Conservation (phyloP, 352 stramenopile genomes). For the Phytophthora multivora region DNA sequence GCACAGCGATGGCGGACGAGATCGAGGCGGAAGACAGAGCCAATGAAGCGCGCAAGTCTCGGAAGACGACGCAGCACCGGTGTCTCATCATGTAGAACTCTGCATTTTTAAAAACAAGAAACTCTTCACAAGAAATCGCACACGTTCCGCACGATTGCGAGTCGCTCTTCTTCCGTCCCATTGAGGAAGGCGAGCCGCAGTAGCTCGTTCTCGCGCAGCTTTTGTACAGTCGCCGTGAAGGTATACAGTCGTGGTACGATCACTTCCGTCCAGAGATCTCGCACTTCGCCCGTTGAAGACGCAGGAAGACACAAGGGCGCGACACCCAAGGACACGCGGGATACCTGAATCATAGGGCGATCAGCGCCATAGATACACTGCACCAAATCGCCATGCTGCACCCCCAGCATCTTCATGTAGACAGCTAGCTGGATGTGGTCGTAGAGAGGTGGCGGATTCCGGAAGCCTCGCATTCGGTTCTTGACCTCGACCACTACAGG, state of each 20-base stretch:
- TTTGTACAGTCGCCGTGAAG: slow-evolving; percentile 49
- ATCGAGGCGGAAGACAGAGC: slow-evolving; percentile 83
- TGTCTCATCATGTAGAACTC: slow-evolving; percentile 45
- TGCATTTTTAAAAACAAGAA: neutral
- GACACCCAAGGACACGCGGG: slow-evolving; percentile 49
- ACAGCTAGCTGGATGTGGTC: slow-evolving; percentile 82
- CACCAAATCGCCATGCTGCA: slow-evolving; percentile 68
- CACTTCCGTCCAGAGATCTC: slow-evolving; percentile 61
- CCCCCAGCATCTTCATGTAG: slow-evolving; percentile 82
- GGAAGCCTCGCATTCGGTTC: slow-evolving; percentile 71
- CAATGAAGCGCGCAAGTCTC: slow-evolving; percentile 47
- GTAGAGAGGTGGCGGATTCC: slow-evolving; percentile 61
- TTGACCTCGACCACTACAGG: slow-evolving; percentile 80
- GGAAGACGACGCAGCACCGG: slow-evolving; percentile 19
- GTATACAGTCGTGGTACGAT: slow-evolving; percentile 71
- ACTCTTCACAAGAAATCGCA: slow-evolving; percentile 62
- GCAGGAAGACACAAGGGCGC: slow-evolving; percentile 43
- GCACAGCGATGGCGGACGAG: slow-evolving; percentile 70
- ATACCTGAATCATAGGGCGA: slow-evolving; percentile 53
- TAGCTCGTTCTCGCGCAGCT: slow-evolving; percentile 54
- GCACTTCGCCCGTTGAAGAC: slow-evolving; percentile 8
- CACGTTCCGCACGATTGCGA: slow-evolving; percentile 48
- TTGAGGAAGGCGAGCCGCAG: slow-evolving; percentile 71
- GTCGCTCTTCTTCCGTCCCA: slow-evolving; percentile 45
- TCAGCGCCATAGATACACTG: slow-evolving; percentile 63